Base-by-base conservation (phyloP, 2,329 filamentous ascomycete species). In the Talaromyces sp. region DNA sequence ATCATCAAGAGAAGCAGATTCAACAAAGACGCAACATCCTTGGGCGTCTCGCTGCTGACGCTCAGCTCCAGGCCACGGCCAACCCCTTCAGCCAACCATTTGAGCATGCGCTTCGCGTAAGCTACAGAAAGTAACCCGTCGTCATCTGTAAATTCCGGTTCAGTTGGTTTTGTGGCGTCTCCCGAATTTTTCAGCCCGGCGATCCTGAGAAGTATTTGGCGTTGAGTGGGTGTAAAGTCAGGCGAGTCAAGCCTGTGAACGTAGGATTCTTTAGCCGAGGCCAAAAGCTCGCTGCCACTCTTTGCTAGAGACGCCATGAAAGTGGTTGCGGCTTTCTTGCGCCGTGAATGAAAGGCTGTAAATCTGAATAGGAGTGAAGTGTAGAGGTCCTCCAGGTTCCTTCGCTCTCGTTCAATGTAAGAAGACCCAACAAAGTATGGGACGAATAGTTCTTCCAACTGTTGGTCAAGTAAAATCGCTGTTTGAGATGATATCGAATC, bases 41-140 rank as follows among this genome's bases (percentile, higher is more conserved):
- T 98, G 17, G 95, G 91, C 4, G 92, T 97, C 67, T 99, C 95
- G 60, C 84, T 89, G 56, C 88, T 87, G 26, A 90, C 89, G 26
- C 90, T 92, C n/a, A 99, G 82, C 74, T 99, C 95, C 10, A 99
- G 82, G 0, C 92, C 91, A 64, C 95, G 84, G 43, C 95, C 90
- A 26, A 99, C 93, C 64, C 91, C 92, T 79, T 99, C 95, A 2
- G 95, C 95, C 46, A 99, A 80, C 95, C 95, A 99, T 72, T 91
- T 96, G 62, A 99, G 84, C 93, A 99, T 99, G 60, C 95, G 86
- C 77, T 98, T 98, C n/a, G 93, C 91, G 72, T 90, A 92, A n/a
- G 86, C 81, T 4, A 96, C 81, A 66, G 88, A 93, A 27, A 98
- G 80, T 60, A 86, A 82, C 35, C 95, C 95, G 69, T 99, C 93